Evolutionary conservation across 2,329 filamentous ascomycete species (phyloP).

Genomic region (Colletotrichum orchidophilum): DNA sequence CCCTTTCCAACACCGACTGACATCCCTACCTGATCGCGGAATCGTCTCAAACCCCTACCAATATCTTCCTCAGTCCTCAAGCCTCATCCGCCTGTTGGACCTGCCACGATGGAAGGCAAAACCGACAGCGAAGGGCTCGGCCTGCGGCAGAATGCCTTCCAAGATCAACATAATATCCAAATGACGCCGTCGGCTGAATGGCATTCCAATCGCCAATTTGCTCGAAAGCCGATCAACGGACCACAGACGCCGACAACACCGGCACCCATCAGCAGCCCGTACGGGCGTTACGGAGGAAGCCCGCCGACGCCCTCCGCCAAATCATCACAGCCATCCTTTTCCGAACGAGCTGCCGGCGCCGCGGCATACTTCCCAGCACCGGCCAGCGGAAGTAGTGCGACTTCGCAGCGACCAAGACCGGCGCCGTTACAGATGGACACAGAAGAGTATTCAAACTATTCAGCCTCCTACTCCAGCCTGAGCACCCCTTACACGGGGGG

Average conservation of each 20-base stretch:
- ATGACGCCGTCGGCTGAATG: constrained; percentile 27
- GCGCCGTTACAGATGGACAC: constrained; percentile 29
- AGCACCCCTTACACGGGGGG: constrained; percentile 23
- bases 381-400: not conserved
- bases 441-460: constrained; percentile 26
- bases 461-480: constrained; percentile 11
- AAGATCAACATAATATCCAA: not conserved
- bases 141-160: not conserved
- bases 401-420: constrained; percentile 13
- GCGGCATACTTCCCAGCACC: constrained; percentile 18
- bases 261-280: constrained; percentile 26
- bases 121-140: constrained; percentile 3
- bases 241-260: constrained; percentile 17
- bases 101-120: not conserved
- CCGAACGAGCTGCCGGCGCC: constrained; percentile 15
- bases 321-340: constrained; percentile 18
- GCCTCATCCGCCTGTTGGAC: not conserved
- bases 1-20: not conserved
- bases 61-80: not conserved
- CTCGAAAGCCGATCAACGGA: constrained; percentile 17
- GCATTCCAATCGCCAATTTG: not conserved
- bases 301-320: constrained; percentile 6
- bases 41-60: not conserved
- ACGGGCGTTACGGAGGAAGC: constrained; percentile 15
- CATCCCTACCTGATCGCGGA: not conserved